phyloP scores from a whole-genome alignment of 2,329 filamentous ascomycete genomes.

The Ciborinia camelliae region DNA sequence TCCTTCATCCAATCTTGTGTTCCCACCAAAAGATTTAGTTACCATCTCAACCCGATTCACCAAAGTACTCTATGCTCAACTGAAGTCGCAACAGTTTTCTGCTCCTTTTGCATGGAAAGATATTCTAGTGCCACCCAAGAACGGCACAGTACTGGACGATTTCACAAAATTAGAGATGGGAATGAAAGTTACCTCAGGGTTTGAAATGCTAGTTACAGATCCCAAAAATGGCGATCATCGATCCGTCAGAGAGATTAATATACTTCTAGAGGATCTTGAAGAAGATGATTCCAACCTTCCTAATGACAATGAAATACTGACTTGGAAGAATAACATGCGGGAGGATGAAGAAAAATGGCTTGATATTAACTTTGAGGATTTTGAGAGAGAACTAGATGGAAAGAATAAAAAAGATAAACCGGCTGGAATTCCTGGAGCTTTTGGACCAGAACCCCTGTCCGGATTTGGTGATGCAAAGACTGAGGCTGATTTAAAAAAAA shows the following conservation, averaged over 20 bases:
- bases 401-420: slow-evolving; percentile 42
- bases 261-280: slow-evolving; percentile 68
- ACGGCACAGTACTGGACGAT: slow-evolving; percentile 33
- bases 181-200: slow-evolving; percentile 86
- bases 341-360: slow-evolving; percentile 89
- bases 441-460: slow-evolving; percentile 34
- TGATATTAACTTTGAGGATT: slow-evolving; percentile 85
- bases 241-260: slow-evolving; percentile 68
- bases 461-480: slow-evolving; percentile 64
- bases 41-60: slow-evolving; percentile 79
- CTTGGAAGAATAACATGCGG: slow-evolving; percentile 59
- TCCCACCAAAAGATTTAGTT: slow-evolving; percentile 77
- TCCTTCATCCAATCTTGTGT: slow-evolving; percentile 52
- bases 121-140: slow-evolving; percentile 38
- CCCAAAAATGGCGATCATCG: slow-evolving; percentile 65
- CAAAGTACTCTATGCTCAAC: slow-evolving; percentile 83
- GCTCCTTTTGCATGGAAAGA: slow-evolving; percentile 54
- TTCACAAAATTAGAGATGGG: slow-evolving; percentile 58
- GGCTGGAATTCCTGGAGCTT: slow-evolving; percentile 25
- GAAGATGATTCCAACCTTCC: slow-evolving; percentile 52
- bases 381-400: slow-evolving; percentile 73
- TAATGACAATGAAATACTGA: slow-evolving; percentile 64
- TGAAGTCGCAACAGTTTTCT: slow-evolving; percentile 80
- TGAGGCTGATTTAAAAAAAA: slow-evolving; percentile 78
- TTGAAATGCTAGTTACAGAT: slow-evolving; percentile 78